phyloP scores from a whole-genome alignment of 2,329 filamentous ascomycete genomes.

The Cladosporium colombiae region DNA sequence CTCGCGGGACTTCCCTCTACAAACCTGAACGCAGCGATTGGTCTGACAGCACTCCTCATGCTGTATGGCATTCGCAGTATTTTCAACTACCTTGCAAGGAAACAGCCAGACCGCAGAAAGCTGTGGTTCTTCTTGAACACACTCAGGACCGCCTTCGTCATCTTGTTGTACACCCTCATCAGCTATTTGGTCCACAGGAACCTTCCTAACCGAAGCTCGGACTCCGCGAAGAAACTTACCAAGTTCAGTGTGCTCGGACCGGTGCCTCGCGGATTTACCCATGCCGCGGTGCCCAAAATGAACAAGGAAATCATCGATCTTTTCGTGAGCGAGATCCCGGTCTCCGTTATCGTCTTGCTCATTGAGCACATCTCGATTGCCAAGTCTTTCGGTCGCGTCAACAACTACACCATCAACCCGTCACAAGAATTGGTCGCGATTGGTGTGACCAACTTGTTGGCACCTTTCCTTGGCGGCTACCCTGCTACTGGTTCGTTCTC shows the following conservation, averaged over 20 bases:
- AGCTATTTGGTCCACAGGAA: conserved; percentile 81
- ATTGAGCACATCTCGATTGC: conserved; percentile 97
- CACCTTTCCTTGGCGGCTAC: conserved; percentile 88
- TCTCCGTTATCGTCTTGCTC: conserved; percentile 86
- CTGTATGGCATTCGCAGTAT: conserved; percentile 72
- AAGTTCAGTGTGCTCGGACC: conserved; percentile 70
- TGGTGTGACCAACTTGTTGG: conserved; percentile 84
- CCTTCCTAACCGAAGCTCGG: conserved; percentile 38
- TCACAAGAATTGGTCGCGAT: conserved; percentile 96
- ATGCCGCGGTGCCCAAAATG: conserved; percentile 72
- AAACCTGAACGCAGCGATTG: conserved; percentile 81
- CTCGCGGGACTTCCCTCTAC: conserved; percentile 69
- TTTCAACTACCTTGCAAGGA: conserved; percentile 68
- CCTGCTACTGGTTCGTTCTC: conserved; percentile 95
- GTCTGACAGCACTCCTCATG: conserved; percentile 75
- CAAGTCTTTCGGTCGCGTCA: conserved; percentile 93
- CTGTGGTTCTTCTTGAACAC: conserved; percentile 88
- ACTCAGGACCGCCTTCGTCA: conserved; percentile 85
- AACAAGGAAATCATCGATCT: conserved; percentile 65
- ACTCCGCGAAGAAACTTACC: conserved; percentile 43
- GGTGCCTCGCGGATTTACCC: conserved; percentile 84
- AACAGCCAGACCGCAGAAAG: conserved; percentile 68
- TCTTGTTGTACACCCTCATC: conserved; percentile 87
- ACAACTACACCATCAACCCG: conserved; percentile 94
- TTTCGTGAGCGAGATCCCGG: conserved; percentile 74